Conservation (phyloP, 805 yeast species). For the Cyberlindnera euphorbiiphila region DNA sequence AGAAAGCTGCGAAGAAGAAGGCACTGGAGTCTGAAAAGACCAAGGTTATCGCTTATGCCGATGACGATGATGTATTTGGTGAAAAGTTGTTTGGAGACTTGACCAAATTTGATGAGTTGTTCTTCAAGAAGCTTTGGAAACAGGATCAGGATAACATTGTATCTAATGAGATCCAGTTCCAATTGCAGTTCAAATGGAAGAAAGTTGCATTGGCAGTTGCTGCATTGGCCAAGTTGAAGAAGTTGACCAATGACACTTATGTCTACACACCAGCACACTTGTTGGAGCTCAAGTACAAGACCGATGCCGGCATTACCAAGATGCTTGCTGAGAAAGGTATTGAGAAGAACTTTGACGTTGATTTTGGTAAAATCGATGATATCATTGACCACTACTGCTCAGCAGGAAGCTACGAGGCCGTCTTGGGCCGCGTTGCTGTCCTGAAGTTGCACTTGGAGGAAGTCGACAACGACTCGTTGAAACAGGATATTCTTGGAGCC, state of each 20-base stretch:
- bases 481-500: constrained; percentile 14
- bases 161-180: constrained; percentile 24
- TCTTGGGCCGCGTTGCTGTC: constrained; percentile 17
- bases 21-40: constrained; percentile 51
- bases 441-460: constrained; percentile 16
- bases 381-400: constrained; percentile 17
- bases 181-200: constrained; percentile 21
- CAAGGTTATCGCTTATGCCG: constrained; percentile 35
- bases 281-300: constrained; percentile 21
- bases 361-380: constrained; percentile 13
- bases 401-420: constrained; percentile 10
- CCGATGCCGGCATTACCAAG: constrained; percentile 22
- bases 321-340: constrained; percentile 25
- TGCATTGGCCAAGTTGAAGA: constrained; percentile 22
- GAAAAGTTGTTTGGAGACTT: constrained; percentile 41
- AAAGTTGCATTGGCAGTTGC: constrained; percentile 25
- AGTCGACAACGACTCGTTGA: constrained; percentile 18
- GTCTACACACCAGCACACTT: constrained; percentile 19
- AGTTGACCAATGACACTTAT: constrained; percentile 19
- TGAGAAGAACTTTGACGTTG: constrained; percentile 23
- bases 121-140: constrained; percentile 34
- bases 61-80: constrained; percentile 62
- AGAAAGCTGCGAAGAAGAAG: constrained; percentile 37
- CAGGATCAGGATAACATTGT: constrained; percentile 42
- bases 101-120: constrained; percentile 41